Percentiles rank a stretch among this genome's conserved stretches.
phyloP scores from a whole-genome alignment of 768 basidiomycete species.

The Rhizopogon sp. region DNA sequence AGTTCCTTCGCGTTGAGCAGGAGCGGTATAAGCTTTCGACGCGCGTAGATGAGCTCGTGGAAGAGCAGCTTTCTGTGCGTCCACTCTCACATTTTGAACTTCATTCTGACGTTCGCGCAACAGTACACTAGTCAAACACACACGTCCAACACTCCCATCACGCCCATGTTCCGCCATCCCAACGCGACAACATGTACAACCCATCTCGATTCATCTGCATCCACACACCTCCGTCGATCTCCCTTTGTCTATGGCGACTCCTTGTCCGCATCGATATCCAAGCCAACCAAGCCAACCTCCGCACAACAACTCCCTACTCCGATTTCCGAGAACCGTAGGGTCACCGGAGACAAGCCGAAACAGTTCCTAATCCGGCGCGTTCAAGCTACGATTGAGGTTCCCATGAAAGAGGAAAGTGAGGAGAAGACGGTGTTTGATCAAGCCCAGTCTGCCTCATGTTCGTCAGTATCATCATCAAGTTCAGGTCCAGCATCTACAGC shows the following conservation, averaged over 20 bases:
- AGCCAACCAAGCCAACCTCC: conserved; percentile 19
- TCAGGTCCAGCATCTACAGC: conserved; percentile 8
- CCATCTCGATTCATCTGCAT: conserved; percentile 23
- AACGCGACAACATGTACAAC: conserved; percentile 3
- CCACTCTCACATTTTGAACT: not conserved
- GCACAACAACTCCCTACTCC: conserved; percentile 24
- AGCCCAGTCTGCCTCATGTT: conserved; percentile 4
- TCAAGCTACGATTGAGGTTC: conserved; percentile 50
- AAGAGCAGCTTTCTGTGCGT: conserved; percentile 44
- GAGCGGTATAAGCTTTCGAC: conserved; percentile 56
- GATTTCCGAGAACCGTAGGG: conserved; percentile 21
- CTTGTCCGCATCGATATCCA: conserved; percentile 25
- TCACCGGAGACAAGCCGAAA: conserved; percentile 9
- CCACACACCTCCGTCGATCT: conserved; percentile 14
- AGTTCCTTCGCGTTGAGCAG: conserved; percentile 69
- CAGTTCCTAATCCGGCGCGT: conserved; percentile 54
- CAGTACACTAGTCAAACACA: conserved; percentile 10
- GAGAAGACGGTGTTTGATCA: conserved; percentile 28
- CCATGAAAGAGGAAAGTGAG: conserved; percentile 60
- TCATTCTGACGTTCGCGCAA: not conserved
- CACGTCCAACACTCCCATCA: conserved; percentile 21
- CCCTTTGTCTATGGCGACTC: conserved; percentile 21
- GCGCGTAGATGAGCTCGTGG: conserved; percentile 53
- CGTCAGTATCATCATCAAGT: conserved; percentile 9
- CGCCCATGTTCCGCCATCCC: conserved; percentile 26